Evolutionary conservation across 2,329 filamentous ascomycete genomes (phyloP).

Genomic region (Apiospora phragmitis): DNA sequence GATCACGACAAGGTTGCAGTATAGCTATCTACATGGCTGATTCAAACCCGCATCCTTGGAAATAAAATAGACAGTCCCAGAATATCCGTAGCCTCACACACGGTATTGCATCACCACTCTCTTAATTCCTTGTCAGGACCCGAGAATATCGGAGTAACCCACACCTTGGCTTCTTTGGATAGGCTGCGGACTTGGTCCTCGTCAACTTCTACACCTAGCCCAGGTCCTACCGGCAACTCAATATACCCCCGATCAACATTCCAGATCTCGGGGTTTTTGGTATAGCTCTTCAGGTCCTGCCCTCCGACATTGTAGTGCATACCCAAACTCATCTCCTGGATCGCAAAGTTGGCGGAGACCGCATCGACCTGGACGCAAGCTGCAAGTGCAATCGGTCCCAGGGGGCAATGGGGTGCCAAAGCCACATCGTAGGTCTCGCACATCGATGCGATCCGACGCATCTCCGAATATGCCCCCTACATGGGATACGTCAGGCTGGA

Average conservation of each 20-base stretch:
- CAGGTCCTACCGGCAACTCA: conserved; percentile 57
- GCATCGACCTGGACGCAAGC: conserved; percentile 69
- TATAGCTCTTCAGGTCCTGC: conserved; percentile 66
- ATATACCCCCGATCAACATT: conserved; percentile 68
- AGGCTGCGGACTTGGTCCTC: conserved; percentile 66
- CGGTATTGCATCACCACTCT: conserved; percentile 57
- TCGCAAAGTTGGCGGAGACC: conserved; percentile 64
- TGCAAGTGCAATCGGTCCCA: conserved; percentile 72
- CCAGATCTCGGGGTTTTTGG: conserved; percentile 65
- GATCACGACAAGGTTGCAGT: not conserved
- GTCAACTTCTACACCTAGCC: conserved; percentile 70
- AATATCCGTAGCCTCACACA: not conserved
- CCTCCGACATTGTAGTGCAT: conserved; percentile 76
- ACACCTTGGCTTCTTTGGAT: conserved; percentile 59
- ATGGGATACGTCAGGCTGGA: conserved; percentile 74
- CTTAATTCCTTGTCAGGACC: conserved; percentile 66
- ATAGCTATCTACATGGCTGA: not conserved
- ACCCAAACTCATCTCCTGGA: conserved; percentile 77
- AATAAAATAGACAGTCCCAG: not conserved
- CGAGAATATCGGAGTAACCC: conserved; percentile 66
- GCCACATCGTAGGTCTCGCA: conserved; percentile 74
- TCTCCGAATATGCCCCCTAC: conserved; percentile 73
- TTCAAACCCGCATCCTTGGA: not conserved
- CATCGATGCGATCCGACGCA: conserved; percentile 68
- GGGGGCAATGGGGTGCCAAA: conserved; percentile 71